phyloP scores from a whole-genome alignment of 352 stramenopile species.

The Globisporangium apiculatum region DNA sequence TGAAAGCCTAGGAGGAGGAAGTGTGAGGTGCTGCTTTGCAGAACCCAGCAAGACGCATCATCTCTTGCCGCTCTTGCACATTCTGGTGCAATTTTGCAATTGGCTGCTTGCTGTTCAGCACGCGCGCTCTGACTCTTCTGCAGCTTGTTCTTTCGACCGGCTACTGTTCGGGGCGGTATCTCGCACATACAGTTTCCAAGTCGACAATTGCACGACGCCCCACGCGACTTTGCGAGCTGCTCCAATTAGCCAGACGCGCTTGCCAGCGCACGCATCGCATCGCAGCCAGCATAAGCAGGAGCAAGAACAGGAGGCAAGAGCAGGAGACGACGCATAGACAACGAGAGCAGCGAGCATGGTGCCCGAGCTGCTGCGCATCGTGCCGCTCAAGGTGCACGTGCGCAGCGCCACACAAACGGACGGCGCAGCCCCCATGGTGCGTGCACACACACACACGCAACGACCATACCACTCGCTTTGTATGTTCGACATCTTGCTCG shows the following conservation, averaged over 20 bases:
- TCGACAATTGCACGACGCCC: neutral
- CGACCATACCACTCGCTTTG: neutral
- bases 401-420: slow-evolving; percentile 51
- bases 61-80: too few relatives aligned
- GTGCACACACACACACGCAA: slow-evolving; percentile 3
- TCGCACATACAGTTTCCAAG: neutral
- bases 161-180: neutral
- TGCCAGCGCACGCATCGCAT: too few relatives aligned
- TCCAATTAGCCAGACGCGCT: too few relatives aligned
- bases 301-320: neutral
- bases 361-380: slow-evolving; percentile 16
- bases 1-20: too few relatives aligned
- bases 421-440: slow-evolving; percentile 43
- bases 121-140: too few relatives aligned
- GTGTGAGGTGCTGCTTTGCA: too few relatives aligned
- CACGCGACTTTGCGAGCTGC: neutral
- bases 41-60: too few relatives aligned
- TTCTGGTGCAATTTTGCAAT: too few relatives aligned
- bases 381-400: slow-evolving; percentile 54
- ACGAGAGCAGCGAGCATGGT: slow-evolving; percentile 6
- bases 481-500: too few relatives aligned
- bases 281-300: neutral
- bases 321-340: neutral
- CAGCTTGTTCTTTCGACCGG: too few relatives aligned
- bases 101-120: too few relatives aligned